phyloP scores from a whole-genome alignment of 202 grass and related monocot species.

The Dendrocalamus latiflorus region DNA sequence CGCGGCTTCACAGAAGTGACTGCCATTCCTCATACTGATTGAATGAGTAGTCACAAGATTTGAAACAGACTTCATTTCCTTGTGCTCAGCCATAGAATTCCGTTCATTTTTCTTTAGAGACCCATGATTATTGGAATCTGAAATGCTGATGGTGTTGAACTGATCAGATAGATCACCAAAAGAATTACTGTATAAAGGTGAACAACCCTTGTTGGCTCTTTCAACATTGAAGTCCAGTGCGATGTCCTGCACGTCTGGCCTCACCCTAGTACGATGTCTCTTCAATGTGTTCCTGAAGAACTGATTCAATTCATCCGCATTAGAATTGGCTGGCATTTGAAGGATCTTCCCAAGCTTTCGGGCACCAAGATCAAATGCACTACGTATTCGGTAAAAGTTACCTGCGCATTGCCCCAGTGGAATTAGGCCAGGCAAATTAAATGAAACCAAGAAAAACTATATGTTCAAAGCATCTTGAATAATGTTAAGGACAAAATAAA shows the following conservation, averaged over 20 bases:
- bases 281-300: slow-evolving; percentile 85
- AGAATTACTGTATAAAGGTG: slow-evolving; percentile 22
- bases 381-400: slow-evolving; percentile 82
- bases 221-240: slow-evolving; percentile 36
- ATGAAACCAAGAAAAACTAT: background rate
- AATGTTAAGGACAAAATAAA: background rate
- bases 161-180: slow-evolving; percentile 35
- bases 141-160: slow-evolving; percentile 53
- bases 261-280: slow-evolving; percentile 50
- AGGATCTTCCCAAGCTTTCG: slow-evolving; percentile 77
- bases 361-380: slow-evolving; percentile 86
- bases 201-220: slow-evolving; percentile 1
- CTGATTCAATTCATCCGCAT: slow-evolving; percentile 52
- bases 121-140: slow-evolving; percentile 30
- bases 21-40: slow-evolving; percentile 19
- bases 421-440: background rate
- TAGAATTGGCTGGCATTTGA: slow-evolving; percentile 37
- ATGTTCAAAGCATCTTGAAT: background rate
- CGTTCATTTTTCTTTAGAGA: slow-evolving; percentile 24
- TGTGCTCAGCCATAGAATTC: slow-evolving; percentile 21
- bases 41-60: slow-evolving; percentile 21
- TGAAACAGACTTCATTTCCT: slow-evolving; percentile 26
- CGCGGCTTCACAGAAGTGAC: slow-evolving; percentile 30
- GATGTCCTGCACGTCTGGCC: slow-evolving; percentile 60
- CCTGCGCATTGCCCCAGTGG: slow-evolving; percentile 26